Base-by-base conservation (phyloP, 106 monocot species). In the Acorus calamus region DNA sequence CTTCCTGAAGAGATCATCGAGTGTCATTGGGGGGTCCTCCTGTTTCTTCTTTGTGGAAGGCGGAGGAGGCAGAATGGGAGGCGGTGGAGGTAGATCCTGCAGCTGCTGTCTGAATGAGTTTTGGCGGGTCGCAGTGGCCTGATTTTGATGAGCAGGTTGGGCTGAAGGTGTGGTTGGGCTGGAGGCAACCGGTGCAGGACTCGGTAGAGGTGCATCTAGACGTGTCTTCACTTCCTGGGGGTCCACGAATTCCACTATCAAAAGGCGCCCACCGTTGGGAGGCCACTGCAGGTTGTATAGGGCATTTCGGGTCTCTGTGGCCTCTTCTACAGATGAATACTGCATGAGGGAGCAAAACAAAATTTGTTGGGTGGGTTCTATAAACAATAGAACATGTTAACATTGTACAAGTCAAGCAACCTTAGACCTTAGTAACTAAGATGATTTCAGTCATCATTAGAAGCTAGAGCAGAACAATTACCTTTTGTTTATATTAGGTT, bases 231-330 rank as follows among this genome's bases (percentile, higher is more conserved):
- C 88, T 62, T 88, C 88, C 49, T 78, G 77, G 2, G 88, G 80
- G 46, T 88, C 93, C 4, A 85, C 85, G 73, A 93, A 93, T 8
- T 93, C 93, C 0, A 85, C 88, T 1, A 73, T 55, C 14, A 93
- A 68, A 11, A 80, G 76, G 6, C 83, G 85, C 14, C 93, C 93
- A 3, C 88, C 88, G 55, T 93, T 93, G 2, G 85, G 74, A 0
- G 93, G 93, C 93, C 93, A 93, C 71, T 93, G 85, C 48, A 93
- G 82, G 56, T 93, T 85, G 72, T 85, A 93, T 4, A 93, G 64
- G 43, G 85, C 93, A 72, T 93, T 74, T 43, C 93, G 69, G n/a
- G 88, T 93, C 10, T 73, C 76, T 11, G 64, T 46, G 10, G 93
- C 88, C 63, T 93, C 93, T 46, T 83, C 93, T 11, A 69, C 75